Percentiles rank a stretch among this genome's conserved stretches.
These are phyloP conservation scores for Globisporangium paroecandrum DNA, from an alignment of 352 stramenopile species.

Conservation along the genomic window DNA sequence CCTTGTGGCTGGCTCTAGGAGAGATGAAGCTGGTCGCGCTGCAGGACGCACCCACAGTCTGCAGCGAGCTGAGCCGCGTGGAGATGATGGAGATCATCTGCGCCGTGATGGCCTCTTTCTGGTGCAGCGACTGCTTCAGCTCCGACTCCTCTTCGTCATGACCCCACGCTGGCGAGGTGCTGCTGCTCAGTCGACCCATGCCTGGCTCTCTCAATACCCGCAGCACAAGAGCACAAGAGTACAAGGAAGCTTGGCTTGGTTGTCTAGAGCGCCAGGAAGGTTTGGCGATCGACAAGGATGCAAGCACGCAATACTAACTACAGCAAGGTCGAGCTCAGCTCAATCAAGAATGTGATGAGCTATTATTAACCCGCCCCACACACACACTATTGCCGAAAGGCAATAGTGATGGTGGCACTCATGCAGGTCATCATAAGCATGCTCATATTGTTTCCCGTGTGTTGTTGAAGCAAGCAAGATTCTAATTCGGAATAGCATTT, in stretches of 20 bases:
- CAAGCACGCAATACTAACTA: too few species aligned
- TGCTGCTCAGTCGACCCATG: conserved; percentile 23
- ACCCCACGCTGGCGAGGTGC: conserved; percentile 13
- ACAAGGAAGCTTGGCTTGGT: too few species aligned
- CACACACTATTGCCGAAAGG: too few species aligned
- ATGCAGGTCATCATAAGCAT: too few species aligned
- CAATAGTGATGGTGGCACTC: too few species aligned
- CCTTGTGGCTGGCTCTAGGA: neutral
- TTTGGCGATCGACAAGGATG: neutral
- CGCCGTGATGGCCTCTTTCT: conserved; percentile 73
- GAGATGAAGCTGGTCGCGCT: too few species aligned
- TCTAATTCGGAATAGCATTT: neutral
- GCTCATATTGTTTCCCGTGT: neutral
- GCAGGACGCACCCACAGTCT: conserved; percentile 40
- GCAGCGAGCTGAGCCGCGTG: conserved; percentile 54
- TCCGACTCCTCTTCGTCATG: conserved; percentile 34
- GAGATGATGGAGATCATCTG: conserved; percentile 85
- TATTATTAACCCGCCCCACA: too few species aligned
- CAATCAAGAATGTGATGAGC: too few species aligned
- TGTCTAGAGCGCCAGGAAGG: too few species aligned
- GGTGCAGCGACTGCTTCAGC: conserved; percentile 56
- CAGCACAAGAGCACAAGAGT: too few species aligned
- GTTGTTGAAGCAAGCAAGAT: neutral
- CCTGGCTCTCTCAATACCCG: neutral
- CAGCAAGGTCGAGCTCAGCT: too few species aligned